Evolutionary conservation across 2,329 filamentous ascomycete species (phyloP), one percentile per base, ranked within the genome.

Genomic region (Colletotrichum sp.): DNA sequence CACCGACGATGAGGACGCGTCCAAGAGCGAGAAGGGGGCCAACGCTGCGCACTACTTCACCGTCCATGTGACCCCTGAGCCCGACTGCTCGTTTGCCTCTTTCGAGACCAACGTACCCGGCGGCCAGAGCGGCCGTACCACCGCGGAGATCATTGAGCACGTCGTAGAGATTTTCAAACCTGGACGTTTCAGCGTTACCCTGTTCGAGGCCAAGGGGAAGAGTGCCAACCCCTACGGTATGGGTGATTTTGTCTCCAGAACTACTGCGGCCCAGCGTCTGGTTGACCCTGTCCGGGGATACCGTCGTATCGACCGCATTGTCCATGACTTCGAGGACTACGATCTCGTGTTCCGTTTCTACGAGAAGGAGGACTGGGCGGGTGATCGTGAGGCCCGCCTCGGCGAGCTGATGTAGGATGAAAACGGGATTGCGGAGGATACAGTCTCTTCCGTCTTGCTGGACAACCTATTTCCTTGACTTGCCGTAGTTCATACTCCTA

Each of bases 71-170:
- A 99, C 97, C 0, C 97, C 97, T 1, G 97, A 99, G 89, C 95
- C 96, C 16, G 93, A 98, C 81, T 99, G 96, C 89, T 98, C 96
- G 7, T 99, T 98, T 84, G 97, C 97, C 44, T 98, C 96, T 3
- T 99, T 99, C 83, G 97, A 99, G 89, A 99, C 97, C 79, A 99
- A 99, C 80, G 96, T 99, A 6, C 97, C 97, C 2, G 94, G 95
- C 30, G 93, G 93, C 7, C 95, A 98, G 87, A 95, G 92, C 72
- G 96, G 96, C 18, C 94, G 96, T 78, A 94, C 96, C 83, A 98
- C 96, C 1, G 92, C 93, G 30, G 96, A 98, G 78, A 94, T 99
- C 76, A 94, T 99, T 77, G 93, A 98, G 85, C 95, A 98, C 79
- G 97, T 99, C 2, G 96, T 99, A 60, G 90, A 92, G 78, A 99